A percentile compares a stretch with the other conserved stretches of the same genome.
phyloP scores from a whole-genome alignment of 2,329 filamentous ascomycete species.

The Stagonosporopsis tanaceti region DNA sequence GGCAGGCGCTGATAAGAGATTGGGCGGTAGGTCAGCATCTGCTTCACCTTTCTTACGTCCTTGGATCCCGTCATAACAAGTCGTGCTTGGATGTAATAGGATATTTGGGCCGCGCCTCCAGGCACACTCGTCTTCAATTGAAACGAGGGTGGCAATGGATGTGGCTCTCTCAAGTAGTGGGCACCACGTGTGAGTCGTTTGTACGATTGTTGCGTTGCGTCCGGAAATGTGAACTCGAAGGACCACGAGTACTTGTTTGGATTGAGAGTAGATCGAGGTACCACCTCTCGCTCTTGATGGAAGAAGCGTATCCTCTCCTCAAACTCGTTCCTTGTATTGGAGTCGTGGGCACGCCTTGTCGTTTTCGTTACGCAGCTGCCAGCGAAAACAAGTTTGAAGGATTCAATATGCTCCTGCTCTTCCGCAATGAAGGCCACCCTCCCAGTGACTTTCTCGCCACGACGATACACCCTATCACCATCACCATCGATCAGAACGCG shows the following conservation, averaged over 20 bases:
- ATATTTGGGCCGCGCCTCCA: slow-evolving; percentile 40
- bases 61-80: slow-evolving; percentile 27
- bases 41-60: slow-evolving; percentile 29
- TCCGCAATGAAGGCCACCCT: slow-evolving; percentile 40
- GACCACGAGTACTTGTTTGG: slow-evolving; percentile 43
- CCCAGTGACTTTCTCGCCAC: slow-evolving; percentile 46
- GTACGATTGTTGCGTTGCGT: slow-evolving; percentile 38
- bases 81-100: slow-evolving; percentile 42
- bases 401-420: slow-evolving; percentile 38
- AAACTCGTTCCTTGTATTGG: slow-evolving; percentile 30
- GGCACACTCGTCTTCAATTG: slow-evolving; percentile 35
- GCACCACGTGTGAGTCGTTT: slow-evolving; percentile 38
- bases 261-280: slow-evolving; percentile 27
- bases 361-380: slow-evolving; percentile 46
- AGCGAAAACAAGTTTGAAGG: slow-evolving; percentile 40
- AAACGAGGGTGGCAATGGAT: slow-evolving; percentile 46
- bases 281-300: slow-evolving; percentile 36
- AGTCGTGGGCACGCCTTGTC: slow-evolving; percentile 32
- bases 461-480: slow-evolving; percentile 37
- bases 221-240: slow-evolving; percentile 48
- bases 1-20: slow-evolving; percentile 21
- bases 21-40: slow-evolving; percentile 39
- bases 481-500: slow-evolving; percentile 45
- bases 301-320: slow-evolving; percentile 44
- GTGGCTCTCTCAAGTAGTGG: slow-evolving; percentile 42